phyloP scores from a whole-genome alignment of 2,329 filamentous ascomycete genomes.

The Sphaerulina populicola region DNA sequence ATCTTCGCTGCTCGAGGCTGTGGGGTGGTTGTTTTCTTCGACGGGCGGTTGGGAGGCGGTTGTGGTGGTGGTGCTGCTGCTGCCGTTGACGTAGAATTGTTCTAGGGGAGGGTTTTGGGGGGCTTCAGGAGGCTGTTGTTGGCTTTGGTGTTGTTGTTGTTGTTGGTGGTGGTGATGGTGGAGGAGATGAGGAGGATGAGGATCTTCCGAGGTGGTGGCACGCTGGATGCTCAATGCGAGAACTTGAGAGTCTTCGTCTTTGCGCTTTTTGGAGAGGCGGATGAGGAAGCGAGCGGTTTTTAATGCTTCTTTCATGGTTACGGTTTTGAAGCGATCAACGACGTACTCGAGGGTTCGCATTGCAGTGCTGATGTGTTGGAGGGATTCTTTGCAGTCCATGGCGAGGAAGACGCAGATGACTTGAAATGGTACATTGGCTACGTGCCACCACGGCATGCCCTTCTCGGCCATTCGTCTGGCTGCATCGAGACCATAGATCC shows the following conservation, averaged over 20 bases:
- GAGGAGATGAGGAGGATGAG: constrained; percentile 7
- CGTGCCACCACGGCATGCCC: constrained; percentile 50
- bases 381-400: constrained; percentile 46
- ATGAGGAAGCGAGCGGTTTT: constrained; percentile 49
- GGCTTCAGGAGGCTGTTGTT: constrained; percentile 18
- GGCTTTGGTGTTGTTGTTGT: too few species aligned
- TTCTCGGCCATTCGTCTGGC: constrained; percentile 41
- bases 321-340: constrained; percentile 28
- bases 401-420: constrained; percentile 49
- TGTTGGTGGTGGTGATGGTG: too few species aligned
- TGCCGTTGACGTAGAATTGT: constrained; percentile 8
- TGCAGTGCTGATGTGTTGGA: constrained; percentile 44
- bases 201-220: constrained; percentile 15
- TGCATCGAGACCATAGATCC: constrained; percentile 41
- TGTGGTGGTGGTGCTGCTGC: too few species aligned
- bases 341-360: constrained; percentile 37
- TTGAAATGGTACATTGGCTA: constrained; percentile 53
- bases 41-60: constrained; percentile 1
- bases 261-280: constrained; percentile 40
- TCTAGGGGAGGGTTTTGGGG: background rate
- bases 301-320: constrained; percentile 44
- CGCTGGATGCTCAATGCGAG: constrained; percentile 20
- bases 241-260: constrained; percentile 23
- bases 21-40: constrained; percentile 17
- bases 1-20: constrained; percentile 27